Percentiles rank a stretch among this genome's conserved stretches.
These are phyloP conservation scores for Chaetomiaceae sp. DNA, from an alignment of 2,329 filamentous ascomycete genomes.

Conservation along the genomic window DNA sequence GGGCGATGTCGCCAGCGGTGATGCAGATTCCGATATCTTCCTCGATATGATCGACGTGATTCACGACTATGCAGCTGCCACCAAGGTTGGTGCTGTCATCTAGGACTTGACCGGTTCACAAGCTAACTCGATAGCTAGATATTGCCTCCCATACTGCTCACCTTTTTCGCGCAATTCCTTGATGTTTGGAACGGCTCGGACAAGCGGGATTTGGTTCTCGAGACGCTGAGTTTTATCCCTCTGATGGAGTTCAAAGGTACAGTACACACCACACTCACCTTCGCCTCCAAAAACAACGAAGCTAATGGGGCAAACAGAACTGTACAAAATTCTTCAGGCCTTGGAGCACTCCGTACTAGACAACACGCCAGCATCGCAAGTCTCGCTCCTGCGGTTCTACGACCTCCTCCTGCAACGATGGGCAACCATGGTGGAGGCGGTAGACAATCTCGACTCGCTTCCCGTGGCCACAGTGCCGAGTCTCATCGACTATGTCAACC, in stretches of 20 bases:
- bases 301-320: constrained; percentile 40
- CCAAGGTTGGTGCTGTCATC: constrained; percentile 44
- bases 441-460: constrained; percentile 33
- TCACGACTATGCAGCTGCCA: constrained; percentile 51
- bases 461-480: constrained; percentile 38
- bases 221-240: constrained; percentile 53
- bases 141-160: constrained; percentile 46
- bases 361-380: constrained; percentile 48
- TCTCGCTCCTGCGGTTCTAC: constrained; percentile 63
- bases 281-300: no score
- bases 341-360: constrained; percentile 51
- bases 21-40: constrained; percentile 45
- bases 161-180: constrained; percentile 51
- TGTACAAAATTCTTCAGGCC: constrained; percentile 46
- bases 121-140: constrained; percentile 33
- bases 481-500: constrained; percentile 48
- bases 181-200: constrained; percentile 58
- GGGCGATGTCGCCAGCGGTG: constrained; percentile 51
- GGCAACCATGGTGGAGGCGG: constrained; percentile 43
- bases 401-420: constrained; percentile 60
- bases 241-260: constrained; percentile 55
- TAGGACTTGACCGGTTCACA: neutral
- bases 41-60: constrained; percentile 53
- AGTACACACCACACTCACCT: neutral
- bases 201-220: constrained; percentile 50